Conservation (phyloP, 352 stramenopile species). For the Aphanomyces astaci region DNA sequence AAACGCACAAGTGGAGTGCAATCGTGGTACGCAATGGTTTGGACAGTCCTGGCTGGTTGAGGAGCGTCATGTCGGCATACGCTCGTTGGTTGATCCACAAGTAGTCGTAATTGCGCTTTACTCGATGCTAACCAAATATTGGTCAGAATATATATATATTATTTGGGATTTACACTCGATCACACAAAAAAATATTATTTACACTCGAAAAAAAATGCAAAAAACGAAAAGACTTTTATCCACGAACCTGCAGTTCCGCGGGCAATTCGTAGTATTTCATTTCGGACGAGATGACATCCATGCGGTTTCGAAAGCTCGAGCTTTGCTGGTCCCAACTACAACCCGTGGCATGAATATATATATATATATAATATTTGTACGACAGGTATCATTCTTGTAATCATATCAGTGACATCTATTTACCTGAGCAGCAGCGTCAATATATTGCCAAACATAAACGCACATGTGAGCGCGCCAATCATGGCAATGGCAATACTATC, state of each 20-base stretch:
- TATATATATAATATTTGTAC: no score
- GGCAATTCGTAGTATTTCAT: constrained; percentile 77
- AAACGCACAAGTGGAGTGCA: constrained; percentile 53
- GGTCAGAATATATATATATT: no score
- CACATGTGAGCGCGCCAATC: constrained; percentile 53
- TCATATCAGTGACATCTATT: no score
- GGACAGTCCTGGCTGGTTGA: constrained; percentile 70
- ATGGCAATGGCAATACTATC: constrained; percentile 60
- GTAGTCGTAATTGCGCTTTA: constrained; percentile 76
- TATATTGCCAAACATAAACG: constrained; percentile 74
- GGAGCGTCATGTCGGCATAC: constrained; percentile 77
- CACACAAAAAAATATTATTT: no score
- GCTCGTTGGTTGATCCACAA: constrained; percentile 80
- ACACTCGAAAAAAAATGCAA: no score
- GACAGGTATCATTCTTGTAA: no score
- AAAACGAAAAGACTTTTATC: no score
- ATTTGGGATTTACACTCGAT: no score
- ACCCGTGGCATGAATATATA: constrained; percentile 1
- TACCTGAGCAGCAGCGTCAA: constrained; percentile 40
- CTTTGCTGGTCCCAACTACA: constrained; percentile 71
- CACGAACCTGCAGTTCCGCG: constrained; percentile 45
- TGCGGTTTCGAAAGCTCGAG: constrained; percentile 66
- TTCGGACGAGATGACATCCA: constrained; percentile 75
- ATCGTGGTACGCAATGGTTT: constrained; percentile 69
- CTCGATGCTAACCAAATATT: constrained; percentile 56